phyloP scores from a whole-genome alignment of 495 filamentous ascomycete genomes.

The Parathielavia hyrcaniae region DNA sequence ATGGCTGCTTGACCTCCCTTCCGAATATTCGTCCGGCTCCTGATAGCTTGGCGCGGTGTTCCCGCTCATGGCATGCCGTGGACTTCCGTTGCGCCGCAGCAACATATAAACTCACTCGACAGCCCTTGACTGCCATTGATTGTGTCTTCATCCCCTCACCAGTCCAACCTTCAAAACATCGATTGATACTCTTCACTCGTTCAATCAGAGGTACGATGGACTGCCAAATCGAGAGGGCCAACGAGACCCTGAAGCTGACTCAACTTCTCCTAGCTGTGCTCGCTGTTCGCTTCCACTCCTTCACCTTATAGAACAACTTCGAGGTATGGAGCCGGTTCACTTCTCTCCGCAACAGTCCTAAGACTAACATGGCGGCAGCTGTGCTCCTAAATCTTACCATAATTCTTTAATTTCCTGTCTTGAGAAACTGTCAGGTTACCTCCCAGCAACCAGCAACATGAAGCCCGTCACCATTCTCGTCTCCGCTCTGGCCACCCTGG shows the following conservation, averaged over 20 bases:
- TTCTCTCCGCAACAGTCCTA: neutral
- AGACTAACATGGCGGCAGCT: slow-evolving; percentile 33
- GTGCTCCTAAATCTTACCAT: slow-evolving; percentile 45
- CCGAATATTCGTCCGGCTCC: slow-evolving; percentile 36
- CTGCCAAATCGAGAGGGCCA: neutral
- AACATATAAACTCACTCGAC: slow-evolving; percentile 39
- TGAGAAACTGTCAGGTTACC: slow-evolving; percentile 20
- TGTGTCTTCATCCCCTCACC: slow-evolving; percentile 38
- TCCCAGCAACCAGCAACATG: slow-evolving; percentile 36
- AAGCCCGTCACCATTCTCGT: slow-evolving; percentile 40
- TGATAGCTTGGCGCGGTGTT: slow-evolving; percentile 39
- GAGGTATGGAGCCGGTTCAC: slow-evolving; percentile 31
- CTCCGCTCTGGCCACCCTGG: slow-evolving; percentile 38
- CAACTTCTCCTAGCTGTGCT: slow-evolving; percentile 40
- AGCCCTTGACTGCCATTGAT: slow-evolving; percentile 22
- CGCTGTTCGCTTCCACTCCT: slow-evolving; percentile 46
- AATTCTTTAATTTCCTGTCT: slow-evolving; percentile 33
- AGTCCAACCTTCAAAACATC: slow-evolving; percentile 28
- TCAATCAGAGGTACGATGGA: slow-evolving; percentile 48
- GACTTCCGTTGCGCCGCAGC: slow-evolving; percentile 12
- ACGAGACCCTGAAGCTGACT: slow-evolving; percentile 14
- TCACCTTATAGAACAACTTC: slow-evolving; percentile 38
- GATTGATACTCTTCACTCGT: slow-evolving; percentile 36
- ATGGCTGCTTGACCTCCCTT: slow-evolving; percentile 36
- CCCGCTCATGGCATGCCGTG: slow-evolving; percentile 33